Evolutionary conservation across 176 grass and related monocot genomes (phyloP), one percentile per base, ranked within the genome.

Genomic region (Oryza glumipatula): DNA sequence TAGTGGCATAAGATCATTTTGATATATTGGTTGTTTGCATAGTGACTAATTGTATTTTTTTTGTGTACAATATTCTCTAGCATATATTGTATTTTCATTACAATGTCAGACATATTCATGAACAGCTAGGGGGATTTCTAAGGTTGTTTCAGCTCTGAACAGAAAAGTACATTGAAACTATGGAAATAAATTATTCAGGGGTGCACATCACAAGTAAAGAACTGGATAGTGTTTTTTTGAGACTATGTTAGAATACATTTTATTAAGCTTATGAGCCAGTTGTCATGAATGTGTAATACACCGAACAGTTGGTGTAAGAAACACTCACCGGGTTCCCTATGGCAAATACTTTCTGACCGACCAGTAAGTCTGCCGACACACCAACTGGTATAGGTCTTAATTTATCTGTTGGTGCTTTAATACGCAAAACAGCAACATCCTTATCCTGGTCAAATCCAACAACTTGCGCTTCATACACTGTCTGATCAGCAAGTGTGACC

Each of bases 361-460:
- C 96, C 58, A 99, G 76, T 76, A 99, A 80, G 73, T 99, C 89
- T 43, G 96, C 88, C 78, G 96, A 99, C 19, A 99, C 65, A 24
- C 96, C 96, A 82, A 99, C 23, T 24, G 96, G 96, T 79, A 99
- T 78, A 49, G 96, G 96, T 44, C 96, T 93, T 86, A 99, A 89
- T 86, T 99, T 99, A 66, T 96, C 89, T 47, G 89, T 96, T 79
- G 91, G 89, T 73, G 93, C 96, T 90, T 96, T 73, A 76, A 99
- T 91, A 83, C 88, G 80, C 87, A 99, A 88, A 56, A 99, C 96
- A 70, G 94, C 96, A 63, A 99, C 96, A 79, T 99, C 96, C 85
- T 99, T 99, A 81, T 99, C 96, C 76, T 99, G 96, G 72, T 99
- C 96, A 91, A 86, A 99, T 82, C 96, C 96, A 49, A 99, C 88